These are phyloP conservation scores for Neurospora sp. DNA, from an alignment of 495 filamentous ascomycete genomes.

Conservation along the genomic window DNA sequence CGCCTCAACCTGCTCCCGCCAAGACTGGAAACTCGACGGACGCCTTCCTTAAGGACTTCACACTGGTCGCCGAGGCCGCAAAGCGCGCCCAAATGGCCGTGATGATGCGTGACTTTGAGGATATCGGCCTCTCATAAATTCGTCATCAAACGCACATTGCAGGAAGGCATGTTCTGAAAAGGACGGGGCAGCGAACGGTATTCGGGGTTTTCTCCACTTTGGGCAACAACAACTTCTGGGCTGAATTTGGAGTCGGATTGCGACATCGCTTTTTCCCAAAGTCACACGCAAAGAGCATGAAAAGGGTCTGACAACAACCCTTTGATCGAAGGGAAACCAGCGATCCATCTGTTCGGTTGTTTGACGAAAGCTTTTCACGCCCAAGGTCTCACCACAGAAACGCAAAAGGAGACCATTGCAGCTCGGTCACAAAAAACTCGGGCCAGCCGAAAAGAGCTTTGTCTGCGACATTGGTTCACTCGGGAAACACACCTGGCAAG, in stretches of 20 bases:
- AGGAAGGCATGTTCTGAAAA: no score
- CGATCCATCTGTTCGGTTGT: not conserved
- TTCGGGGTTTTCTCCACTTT: not conserved
- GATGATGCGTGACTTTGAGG: conserved; percentile 74
- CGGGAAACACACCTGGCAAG: not conserved
- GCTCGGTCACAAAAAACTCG: not conserved
- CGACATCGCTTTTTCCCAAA: not conserved
- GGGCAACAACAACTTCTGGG: not conserved
- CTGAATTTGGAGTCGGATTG: not conserved
- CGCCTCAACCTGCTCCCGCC: conserved; percentile 23
- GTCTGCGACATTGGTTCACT: not conserved
- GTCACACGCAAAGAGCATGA: not conserved
- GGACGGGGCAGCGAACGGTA: no score
- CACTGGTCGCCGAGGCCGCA: conserved; percentile 84
- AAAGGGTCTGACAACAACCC: not conserved
- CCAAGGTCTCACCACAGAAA: not conserved
- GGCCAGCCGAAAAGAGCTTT: not conserved
- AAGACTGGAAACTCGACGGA: conserved; percentile 38
- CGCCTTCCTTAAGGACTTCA: conserved; percentile 67
- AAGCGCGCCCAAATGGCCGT: conserved; percentile 85
- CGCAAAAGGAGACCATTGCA: not conserved
- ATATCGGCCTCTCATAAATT: conserved; percentile 41
- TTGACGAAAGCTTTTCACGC: not conserved
- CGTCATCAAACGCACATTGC: no score
- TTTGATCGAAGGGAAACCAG: not conserved